Conservation (phyloP, 176 grass and related monocot genomes). For the Urochloa ruziziensis region DNA sequence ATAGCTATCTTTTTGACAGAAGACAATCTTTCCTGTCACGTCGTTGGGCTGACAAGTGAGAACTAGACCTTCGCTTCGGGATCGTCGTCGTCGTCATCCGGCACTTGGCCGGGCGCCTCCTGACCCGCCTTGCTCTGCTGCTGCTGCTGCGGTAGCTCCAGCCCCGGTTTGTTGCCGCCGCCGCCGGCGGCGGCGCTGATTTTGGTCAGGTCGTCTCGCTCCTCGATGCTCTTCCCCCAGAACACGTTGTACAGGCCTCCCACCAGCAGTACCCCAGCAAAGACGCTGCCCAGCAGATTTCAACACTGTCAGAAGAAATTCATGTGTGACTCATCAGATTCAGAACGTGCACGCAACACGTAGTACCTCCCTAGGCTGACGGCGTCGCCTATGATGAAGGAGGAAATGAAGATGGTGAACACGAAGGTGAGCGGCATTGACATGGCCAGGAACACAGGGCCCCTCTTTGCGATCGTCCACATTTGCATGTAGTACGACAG, state of each 20-base stretch:
- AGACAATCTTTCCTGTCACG: conserved; percentile 21
- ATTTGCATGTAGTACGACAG: conserved; percentile 80
- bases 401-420: conserved; percentile 63
- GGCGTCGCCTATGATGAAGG: conserved; percentile 54
- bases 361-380: conserved; percentile 71
- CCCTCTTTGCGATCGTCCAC: conserved; percentile 69
- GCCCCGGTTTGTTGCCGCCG: not conserved
- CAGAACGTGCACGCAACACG: no score
- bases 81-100: conserved; percentile 27
- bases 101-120: not conserved
- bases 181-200: not conserved
- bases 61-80: conserved; percentile 23
- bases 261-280: conserved; percentile 43
- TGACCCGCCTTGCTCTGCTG: not conserved
- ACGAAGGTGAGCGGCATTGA: conserved; percentile 67
- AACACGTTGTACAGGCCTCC: conserved; percentile 70
- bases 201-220: conserved; percentile 28
- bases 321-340: no score
- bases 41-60: not conserved
- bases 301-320: not conserved
- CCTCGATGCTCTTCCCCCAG: conserved; percentile 57
- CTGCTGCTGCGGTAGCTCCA: conserved; percentile 25
- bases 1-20: not conserved
- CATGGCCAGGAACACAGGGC: conserved; percentile 69
- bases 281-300: conserved; percentile 16